A percentile compares a stretch with the other conserved stretches of the same genome.
Conservation (phyloP, 2,329 filamentous ascomycete genomes). For the Arthrobotrys sphaeroides region DNA sequence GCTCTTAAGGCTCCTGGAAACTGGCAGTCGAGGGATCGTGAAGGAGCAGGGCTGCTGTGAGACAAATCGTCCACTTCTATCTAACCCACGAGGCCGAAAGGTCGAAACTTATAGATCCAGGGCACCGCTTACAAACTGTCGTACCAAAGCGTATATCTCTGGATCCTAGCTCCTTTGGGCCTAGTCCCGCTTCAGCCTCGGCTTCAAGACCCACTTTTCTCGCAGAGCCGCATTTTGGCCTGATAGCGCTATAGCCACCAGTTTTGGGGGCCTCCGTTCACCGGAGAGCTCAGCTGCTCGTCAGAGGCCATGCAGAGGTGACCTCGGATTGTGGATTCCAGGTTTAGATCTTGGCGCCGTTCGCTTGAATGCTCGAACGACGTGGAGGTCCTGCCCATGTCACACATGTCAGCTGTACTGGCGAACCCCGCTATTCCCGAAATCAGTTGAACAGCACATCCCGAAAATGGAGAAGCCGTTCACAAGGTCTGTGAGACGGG, state of each 20-base stretch:
- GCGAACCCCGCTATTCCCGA: conserved; percentile 31
- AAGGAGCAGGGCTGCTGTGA: background rate
- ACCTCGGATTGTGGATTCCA: conserved; percentile 8
- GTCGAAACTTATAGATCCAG: conserved; percentile 21
- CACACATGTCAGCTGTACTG: conserved; percentile 43
- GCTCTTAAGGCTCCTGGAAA: background rate
- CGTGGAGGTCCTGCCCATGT: conserved; percentile 39
- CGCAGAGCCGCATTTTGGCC: conserved; percentile 34
- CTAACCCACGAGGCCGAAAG: background rate
- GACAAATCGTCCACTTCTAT: background rate
- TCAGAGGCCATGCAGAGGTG: background rate
- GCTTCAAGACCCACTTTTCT: conserved; percentile 24
- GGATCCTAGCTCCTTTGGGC: conserved; percentile 23
- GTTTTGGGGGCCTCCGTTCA: conserved; percentile 11
- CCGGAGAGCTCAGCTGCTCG: conserved; percentile 10
- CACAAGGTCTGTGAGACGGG: conserved; percentile 23
- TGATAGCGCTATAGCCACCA: conserved; percentile 4
- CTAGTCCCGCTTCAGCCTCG: conserved; percentile 38
- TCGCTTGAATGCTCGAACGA: conserved; percentile 37
- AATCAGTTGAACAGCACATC: conserved; percentile 47
- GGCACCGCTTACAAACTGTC: conserved; percentile 12
- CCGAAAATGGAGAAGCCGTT: conserved; percentile 32
- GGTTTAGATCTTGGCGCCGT: conserved; percentile 9
- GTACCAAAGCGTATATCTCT: background rate
- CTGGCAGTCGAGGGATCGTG: background rate